Percentiles rank a stretch among this genome's conserved stretches.
phyloP scores from a whole-genome alignment of 768 basidiomycete species.

The Candolleomyces eurysporus region DNA sequence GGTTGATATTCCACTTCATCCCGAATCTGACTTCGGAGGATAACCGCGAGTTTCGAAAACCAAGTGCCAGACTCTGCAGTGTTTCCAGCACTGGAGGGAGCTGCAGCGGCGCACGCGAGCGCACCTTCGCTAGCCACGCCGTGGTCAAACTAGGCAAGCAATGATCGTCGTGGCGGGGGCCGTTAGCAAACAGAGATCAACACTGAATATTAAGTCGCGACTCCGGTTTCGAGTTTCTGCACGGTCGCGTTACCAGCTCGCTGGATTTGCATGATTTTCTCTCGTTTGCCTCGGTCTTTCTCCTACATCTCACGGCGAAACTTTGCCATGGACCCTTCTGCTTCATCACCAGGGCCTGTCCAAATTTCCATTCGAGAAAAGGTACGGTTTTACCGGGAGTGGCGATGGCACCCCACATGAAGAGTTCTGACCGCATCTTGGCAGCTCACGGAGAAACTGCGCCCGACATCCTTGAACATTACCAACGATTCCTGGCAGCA shows the following conservation, averaged over 20 bases:
- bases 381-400: constrained; percentile 30
- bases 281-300: not conserved
- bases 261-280: not conserved
- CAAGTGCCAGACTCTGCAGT: too few relatives aligned
- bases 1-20: too few relatives aligned
- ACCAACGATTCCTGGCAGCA: constrained; percentile 85
- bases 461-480: constrained; percentile 63
- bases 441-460: constrained; percentile 62
- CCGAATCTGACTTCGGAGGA: too few relatives aligned
- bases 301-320: constrained; percentile 5
- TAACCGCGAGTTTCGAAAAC: too few relatives aligned
- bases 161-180: not conserved
- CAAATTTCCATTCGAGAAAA: constrained; percentile 62
- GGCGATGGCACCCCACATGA: constrained; percentile 14
- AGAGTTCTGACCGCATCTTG: constrained; percentile 11
- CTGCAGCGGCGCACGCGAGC: too few relatives aligned
- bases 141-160: not conserved
- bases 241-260: not conserved
- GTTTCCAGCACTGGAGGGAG: too few relatives aligned
- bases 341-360: constrained; percentile 42
- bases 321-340: constrained; percentile 6
- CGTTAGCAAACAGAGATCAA: constrained; percentile 1
- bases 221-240: not conserved
- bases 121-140: not conserved
- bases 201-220: not conserved